These are phyloP conservation scores for Lasiodiplodia gonubiensis DNA, from an alignment of 2,329 filamentous ascomycete genomes.

Conservation along the genomic window DNA sequence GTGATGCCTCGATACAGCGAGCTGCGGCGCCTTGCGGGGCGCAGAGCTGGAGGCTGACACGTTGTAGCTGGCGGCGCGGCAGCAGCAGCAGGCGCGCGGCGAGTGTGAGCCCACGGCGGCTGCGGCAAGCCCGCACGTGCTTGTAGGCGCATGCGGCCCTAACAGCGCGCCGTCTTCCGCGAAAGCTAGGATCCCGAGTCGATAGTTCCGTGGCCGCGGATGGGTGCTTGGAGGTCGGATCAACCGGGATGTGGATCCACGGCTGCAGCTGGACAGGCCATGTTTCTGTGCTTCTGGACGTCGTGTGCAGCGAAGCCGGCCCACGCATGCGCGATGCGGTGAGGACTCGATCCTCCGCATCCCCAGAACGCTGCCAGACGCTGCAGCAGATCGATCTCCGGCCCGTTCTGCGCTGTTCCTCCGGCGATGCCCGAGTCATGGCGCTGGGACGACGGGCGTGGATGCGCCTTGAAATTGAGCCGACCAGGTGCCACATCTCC, in stretches of 20 bases:
- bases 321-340: conserved; percentile 82
- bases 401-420: background rate
- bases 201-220: conserved; percentile 11
- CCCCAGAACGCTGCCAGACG: conserved; percentile 14
- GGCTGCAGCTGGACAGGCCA: conserved; percentile 13
- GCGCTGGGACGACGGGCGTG: conserved; percentile 13
- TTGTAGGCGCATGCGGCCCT: conserved; percentile 16
- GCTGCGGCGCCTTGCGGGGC: background rate
- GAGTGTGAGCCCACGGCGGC: background rate
- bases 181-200: conserved; percentile 20
- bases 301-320: conserved; percentile 24
- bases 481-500: conserved; percentile 19
- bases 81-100: too few species aligned
- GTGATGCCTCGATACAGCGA: background rate
- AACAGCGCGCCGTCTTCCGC: conserved; percentile 22
- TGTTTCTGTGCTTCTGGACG: conserved; percentile 19
- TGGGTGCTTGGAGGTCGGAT: conserved; percentile 20
- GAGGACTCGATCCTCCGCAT: conserved; percentile 33
- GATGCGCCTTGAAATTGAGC: conserved; percentile 28
- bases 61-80: background rate
- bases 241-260: conserved; percentile 26
- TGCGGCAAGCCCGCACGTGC: conserved; percentile 15
- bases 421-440: conserved; percentile 15
- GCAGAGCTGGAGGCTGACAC: background rate
- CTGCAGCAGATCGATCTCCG: conserved; percentile 4